Percentiles rank a stretch among this genome's conserved stretches.
These are phyloP conservation scores for Eucalyptus polybractea DNA, from an alignment of 345 rosid genomes.

Conservation along the genomic window DNA sequence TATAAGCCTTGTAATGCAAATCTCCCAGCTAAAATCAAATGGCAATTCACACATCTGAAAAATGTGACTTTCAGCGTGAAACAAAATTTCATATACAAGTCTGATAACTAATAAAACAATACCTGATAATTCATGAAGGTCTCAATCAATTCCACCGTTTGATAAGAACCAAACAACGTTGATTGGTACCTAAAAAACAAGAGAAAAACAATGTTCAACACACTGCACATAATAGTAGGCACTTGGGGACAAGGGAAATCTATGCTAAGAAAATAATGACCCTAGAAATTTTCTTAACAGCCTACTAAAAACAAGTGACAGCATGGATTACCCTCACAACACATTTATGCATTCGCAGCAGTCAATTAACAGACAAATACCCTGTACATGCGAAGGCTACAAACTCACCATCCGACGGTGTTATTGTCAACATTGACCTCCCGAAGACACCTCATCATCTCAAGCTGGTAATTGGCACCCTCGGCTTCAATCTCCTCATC, in stretches of 20 bases:
- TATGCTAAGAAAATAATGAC: background rate
- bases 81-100: background rate
- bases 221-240: background rate
- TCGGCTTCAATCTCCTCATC: conserved; percentile 98
- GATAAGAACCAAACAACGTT: conserved; percentile 81
- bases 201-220: background rate
- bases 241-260: background rate
- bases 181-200: conserved; percentile 78
- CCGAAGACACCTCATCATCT: conserved; percentile 96
- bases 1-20: background rate
- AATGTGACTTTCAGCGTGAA: background rate
- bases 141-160: conserved; percentile 90
- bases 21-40: background rate
- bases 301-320: background rate
- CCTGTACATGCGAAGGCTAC: background rate
- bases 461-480: conserved; percentile 99
- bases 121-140: conserved; percentile 99
- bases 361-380: background rate
- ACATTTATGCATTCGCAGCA: background rate
- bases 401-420: conserved; percentile 86
- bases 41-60: background rate
- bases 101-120: background rate
- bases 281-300: background rate
- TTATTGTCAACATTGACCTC: conserved; percentile 99
- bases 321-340: background rate